Percentiles rank a stretch among this genome's conserved stretches.
phyloP scores from a whole-genome alignment of 1,284 basidiomycete species.

The Sphaerobolus stellatus region DNA sequence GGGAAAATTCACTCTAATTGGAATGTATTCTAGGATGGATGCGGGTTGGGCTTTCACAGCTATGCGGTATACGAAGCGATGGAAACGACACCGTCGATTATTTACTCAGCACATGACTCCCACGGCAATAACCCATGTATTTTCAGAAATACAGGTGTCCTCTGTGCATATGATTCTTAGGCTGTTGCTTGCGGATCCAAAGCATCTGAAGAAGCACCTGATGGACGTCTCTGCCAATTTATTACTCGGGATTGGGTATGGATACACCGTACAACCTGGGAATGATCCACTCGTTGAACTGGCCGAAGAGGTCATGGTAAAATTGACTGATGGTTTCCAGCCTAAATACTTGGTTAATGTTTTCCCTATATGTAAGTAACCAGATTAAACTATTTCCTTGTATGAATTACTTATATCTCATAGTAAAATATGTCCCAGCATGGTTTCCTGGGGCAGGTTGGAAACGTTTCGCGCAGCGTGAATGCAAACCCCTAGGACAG shows the following conservation, averaged over 20 bases:
- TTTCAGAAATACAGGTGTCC: not conserved
- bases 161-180: not conserved
- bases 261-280: not conserved
- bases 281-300: not conserved
- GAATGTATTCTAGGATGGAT: constrained; percentile 18
- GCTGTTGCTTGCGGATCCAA: not conserved
- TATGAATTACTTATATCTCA: not conserved
- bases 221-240: not conserved
- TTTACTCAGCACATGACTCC: constrained; percentile 19
- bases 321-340: not conserved
- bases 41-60: constrained; percentile 23
- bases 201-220: not conserved
- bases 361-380: not conserved
- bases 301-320: not conserved
- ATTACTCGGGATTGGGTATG: not conserved
- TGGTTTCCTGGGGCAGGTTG: not conserved
- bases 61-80: constrained; percentile 21
- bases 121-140: not conserved
- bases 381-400: not conserved
- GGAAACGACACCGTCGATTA: constrained; percentile 23
- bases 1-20: not conserved
- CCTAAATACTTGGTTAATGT: not conserved
- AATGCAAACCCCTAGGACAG: constrained; percentile 8
- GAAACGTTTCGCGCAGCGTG: constrained; percentile 16
- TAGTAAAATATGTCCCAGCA: not conserved